Evolutionary conservation across 805 yeast genomes (phyloP).

Genomic region (Cyberlindnera misumaiensis): DNA sequence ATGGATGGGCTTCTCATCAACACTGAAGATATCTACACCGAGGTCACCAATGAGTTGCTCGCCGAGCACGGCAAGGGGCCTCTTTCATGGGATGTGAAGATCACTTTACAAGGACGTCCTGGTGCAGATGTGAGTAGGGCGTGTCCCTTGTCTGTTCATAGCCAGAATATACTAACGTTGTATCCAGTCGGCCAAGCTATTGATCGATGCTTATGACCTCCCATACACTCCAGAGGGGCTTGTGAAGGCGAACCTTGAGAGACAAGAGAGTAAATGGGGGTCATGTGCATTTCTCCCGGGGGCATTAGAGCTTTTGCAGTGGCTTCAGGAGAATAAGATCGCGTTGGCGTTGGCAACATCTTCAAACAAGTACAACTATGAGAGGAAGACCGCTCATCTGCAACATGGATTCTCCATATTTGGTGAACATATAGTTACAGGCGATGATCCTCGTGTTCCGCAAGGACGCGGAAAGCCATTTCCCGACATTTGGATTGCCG

Average conservation of each 20-base stretch:
- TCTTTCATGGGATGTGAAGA: slow-evolving; percentile 84
- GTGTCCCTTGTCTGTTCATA: background rate
- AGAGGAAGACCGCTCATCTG: slow-evolving; percentile 69
- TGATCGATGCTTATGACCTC: slow-evolving; percentile 63
- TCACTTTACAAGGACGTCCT: slow-evolving; percentile 85
- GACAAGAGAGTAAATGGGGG: slow-evolving; percentile 54
- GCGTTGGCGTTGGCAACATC: slow-evolving; percentile 94
- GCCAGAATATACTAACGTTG: too few species aligned
- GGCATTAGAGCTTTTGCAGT: slow-evolving; percentile 58
- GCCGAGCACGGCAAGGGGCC: slow-evolving; percentile 69
- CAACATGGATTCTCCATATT: slow-evolving; percentile 58
- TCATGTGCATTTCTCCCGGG: slow-evolving; percentile 73
- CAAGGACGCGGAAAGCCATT: slow-evolving; percentile 86
- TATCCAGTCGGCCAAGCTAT: slow-evolving; percentile 33
- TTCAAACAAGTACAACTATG: slow-evolving; percentile 53
- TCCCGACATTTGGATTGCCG: slow-evolving; percentile 89
- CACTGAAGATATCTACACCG: slow-evolving; percentile 89
- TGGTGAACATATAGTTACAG: slow-evolving; percentile 65
- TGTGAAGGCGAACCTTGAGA: slow-evolving; percentile 40
- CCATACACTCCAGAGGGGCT: slow-evolving; percentile 65
- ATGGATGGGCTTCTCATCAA: slow-evolving; percentile 95
- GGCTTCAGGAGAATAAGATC: slow-evolving; percentile 43
- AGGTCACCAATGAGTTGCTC: slow-evolving; percentile 60
- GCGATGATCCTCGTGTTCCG: slow-evolving; percentile 82
- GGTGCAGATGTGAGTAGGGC: slow-evolving; percentile 45